These are phyloP conservation scores for Ustilago cynodontis DNA, from an alignment of 1,284 basidiomycete species.

Conservation along the genomic window DNA sequence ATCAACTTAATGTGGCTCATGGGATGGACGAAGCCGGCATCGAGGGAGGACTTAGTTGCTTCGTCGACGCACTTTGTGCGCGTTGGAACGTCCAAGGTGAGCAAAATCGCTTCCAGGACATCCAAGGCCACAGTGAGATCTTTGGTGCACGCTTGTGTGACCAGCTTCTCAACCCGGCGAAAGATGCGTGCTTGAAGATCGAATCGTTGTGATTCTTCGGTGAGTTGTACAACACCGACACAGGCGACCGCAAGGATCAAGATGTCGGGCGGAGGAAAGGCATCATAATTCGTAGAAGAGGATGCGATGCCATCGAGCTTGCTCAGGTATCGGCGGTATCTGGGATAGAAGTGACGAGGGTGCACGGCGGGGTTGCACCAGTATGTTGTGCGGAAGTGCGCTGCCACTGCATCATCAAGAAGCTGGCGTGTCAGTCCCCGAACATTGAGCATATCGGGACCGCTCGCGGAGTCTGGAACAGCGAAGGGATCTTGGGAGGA, in stretches of 20 bases:
- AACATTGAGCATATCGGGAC: slow-evolving; percentile 33
- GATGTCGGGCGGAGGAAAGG: slow-evolving; percentile 35
- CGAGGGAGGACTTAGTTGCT: slow-evolving; percentile 28
- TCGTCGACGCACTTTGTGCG: slow-evolving; percentile 31
- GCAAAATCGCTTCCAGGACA: slow-evolving; percentile 38
- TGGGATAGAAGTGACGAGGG: slow-evolving; percentile 35
- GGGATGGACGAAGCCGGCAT: slow-evolving; percentile 39
- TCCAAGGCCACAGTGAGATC: slow-evolving; percentile 39
- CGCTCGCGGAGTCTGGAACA: slow-evolving; percentile 13
- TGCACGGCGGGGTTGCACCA: slow-evolving; percentile 45
- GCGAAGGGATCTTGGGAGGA: slow-evolving; percentile 14
- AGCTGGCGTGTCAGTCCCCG: slow-evolving; percentile 38
- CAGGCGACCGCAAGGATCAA: slow-evolving; percentile 42
- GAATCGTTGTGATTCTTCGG: slow-evolving; percentile 30
- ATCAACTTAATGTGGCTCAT: slow-evolving; percentile 48
- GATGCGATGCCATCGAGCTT: slow-evolving; percentile 27
- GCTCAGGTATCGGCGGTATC: slow-evolving; percentile 31
- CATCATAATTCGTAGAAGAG: slow-evolving; percentile 15
- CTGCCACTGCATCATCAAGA: slow-evolving; percentile 32
- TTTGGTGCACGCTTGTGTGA: slow-evolving; percentile 32
- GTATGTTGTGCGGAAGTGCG: slow-evolving; percentile 38
- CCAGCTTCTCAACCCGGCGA: slow-evolving; percentile 36
- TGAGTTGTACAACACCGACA: slow-evolving; percentile 37
- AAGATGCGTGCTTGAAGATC: slow-evolving; percentile 48
- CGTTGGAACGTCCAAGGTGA: slow-evolving; percentile 33